Base-by-base conservation (phyloP, 805 yeast genomes). In the Metschnikowia dekortorum region DNA sequence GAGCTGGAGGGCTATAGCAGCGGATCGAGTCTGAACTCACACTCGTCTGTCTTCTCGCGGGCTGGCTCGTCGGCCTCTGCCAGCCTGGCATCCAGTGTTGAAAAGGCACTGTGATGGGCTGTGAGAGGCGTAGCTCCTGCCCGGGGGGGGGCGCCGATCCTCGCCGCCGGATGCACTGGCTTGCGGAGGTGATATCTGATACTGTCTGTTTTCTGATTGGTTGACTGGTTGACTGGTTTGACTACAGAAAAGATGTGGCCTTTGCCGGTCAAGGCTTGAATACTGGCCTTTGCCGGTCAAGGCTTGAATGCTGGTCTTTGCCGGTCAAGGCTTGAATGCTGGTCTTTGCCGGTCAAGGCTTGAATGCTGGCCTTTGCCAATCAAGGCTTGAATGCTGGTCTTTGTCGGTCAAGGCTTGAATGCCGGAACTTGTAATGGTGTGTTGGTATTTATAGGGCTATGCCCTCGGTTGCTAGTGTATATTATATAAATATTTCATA, bases 1-100 rank as follows among this genome's bases (percentile, higher is more conserved):
- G 39, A 36, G 10, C 39, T 35, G 39, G 33, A 44, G 10, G 46
- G 39, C 11, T 36, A 44, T 28, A 44, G 30, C 18, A 36, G 46
- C n/a, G 46, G 39, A 7, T 44, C 46, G 30, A 42, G 45, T 42
- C 30, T 34, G 38, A 42, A 42, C n/a, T 42, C 45, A 5, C 38
- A 31, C 9, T 18, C 38, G 5, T 42, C 38, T 8, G 7, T 42
- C 10, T 42, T 33, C 8, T 42, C 38, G 18, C 11, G 45, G 31
- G 45, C 43, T 5, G 30, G 31, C 14, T 42, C 45, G 8, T 26
- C 37, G 36, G 38, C n/a, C n/a, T 42, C 45, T 2, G n/a, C 31
- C 3, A 42, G 38, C 14, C 45, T 42, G 45, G 6, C 32, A 2
- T 42, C 35, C 6, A 41, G 32, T 10, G 32, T 10, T 30, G 32